Conservation (phyloP, 352 stramenopile species). For the Phytopythium aichiense region DNA sequence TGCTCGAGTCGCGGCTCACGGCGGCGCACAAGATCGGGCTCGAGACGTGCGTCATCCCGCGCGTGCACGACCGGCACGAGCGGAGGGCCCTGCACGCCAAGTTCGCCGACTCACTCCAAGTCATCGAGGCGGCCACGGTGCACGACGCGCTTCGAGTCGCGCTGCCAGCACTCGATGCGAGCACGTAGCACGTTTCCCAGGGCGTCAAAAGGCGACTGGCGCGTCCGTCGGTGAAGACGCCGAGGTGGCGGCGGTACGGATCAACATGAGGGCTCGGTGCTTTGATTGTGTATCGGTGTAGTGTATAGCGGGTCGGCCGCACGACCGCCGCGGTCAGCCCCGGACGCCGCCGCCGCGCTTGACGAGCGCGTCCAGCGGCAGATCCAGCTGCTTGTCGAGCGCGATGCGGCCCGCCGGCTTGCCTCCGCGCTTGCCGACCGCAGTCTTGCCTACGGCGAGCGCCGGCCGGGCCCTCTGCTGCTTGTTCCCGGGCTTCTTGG, state of each 20-base stretch:
- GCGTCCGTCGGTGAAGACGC: not conserved
- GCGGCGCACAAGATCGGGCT: slow-evolving; percentile 82
- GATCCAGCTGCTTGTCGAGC: slow-evolving; percentile 58
- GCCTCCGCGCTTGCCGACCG: slow-evolving; percentile 13
- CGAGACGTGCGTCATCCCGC: slow-evolving; percentile 67
- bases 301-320: not conserved
- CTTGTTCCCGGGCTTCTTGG: slow-evolving; percentile 20
- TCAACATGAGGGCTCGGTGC: not conserved
- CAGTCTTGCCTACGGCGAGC: slow-evolving; percentile 17
- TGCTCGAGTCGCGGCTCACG: slow-evolving; percentile 74
- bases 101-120: slow-evolving; percentile 42
- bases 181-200: not conserved
- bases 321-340: not conserved
- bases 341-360: slow-evolving; percentile 24
- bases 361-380: slow-evolving; percentile 67
- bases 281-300: not conserved
- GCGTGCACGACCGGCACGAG: slow-evolving; percentile 39
- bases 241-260: not conserved
- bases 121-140: slow-evolving; percentile 66
- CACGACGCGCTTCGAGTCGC: slow-evolving; percentile 62
- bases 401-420: slow-evolving; percentile 27
- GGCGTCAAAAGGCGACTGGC: too few species aligned
- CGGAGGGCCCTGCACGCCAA: slow-evolving; percentile 41
- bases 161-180: slow-evolving; percentile 17
- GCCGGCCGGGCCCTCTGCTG: slow-evolving; percentile 21